phyloP scores from a whole-genome alignment of 1,284 basidiomycete genomes.

The Ceratobasidium sp. region DNA sequence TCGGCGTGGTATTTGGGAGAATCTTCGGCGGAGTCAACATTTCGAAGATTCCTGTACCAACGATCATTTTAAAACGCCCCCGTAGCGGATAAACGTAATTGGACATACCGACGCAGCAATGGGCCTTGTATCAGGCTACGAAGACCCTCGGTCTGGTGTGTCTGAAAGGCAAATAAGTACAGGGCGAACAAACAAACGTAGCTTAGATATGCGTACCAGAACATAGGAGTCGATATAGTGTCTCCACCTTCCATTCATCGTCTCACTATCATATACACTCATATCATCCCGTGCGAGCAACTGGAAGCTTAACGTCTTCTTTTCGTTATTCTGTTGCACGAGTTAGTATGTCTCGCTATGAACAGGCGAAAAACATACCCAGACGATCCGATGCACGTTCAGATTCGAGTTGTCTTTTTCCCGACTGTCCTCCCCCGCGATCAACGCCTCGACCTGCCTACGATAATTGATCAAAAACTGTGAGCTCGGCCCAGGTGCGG shows the following conservation, averaged over 20 bases:
- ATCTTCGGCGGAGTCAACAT: slow-evolving; percentile 51
- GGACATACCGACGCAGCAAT: slow-evolving; percentile 75
- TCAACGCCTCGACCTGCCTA: slow-evolving; percentile 81
- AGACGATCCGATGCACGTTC: slow-evolving; percentile 91
- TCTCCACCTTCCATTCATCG: slow-evolving; percentile 85
- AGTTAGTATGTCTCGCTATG: slow-evolving; percentile 42
- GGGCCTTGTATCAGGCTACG: slow-evolving; percentile 69
- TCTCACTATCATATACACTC: slow-evolving; percentile 86
- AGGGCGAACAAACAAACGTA: background rate
- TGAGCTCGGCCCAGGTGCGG: slow-evolving; percentile 66
- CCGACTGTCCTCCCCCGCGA: slow-evolving; percentile 79
- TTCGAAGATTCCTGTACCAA: slow-evolving; percentile 51
- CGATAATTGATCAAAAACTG: slow-evolving; percentile 89
- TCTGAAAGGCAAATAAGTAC: slow-evolving; percentile 48
- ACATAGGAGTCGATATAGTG: slow-evolving; percentile 91
- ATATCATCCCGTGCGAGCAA: slow-evolving; percentile 91
- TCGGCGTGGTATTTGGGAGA: slow-evolving; percentile 63
- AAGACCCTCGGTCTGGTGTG: slow-evolving; percentile 61
- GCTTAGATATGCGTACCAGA: slow-evolving; percentile 63
- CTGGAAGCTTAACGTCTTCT: slow-evolving; percentile 82
- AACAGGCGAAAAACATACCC: slow-evolving; percentile 65
- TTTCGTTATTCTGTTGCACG: slow-evolving; percentile 68
- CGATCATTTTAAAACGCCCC: slow-evolving; percentile 60
- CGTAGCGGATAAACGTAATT: background rate
- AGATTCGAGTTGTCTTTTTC: slow-evolving; percentile 43